Conservation (phyloP, 768 basidiomycete genomes). For the Psilocybe cubensis region DNA sequence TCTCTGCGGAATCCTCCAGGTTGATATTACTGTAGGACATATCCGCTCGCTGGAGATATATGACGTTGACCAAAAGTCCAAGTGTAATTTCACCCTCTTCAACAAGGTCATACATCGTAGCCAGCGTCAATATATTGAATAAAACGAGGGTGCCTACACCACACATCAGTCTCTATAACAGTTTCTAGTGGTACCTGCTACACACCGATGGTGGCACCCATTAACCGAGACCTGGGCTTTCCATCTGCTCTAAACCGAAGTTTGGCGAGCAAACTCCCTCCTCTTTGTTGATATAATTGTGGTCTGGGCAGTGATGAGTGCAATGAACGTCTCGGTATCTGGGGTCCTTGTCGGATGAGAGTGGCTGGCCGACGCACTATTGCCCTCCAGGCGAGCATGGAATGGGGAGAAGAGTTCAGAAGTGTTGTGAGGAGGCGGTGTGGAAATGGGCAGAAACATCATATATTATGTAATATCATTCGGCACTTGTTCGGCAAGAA, state of each 20-base stretch:
- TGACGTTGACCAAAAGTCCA: slow-evolving; percentile 29
- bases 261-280: slow-evolving; percentile 27
- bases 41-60: slow-evolving; percentile 34
- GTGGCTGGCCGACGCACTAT: slow-evolving; percentile 28
- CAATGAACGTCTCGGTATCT: slow-evolving; percentile 12
- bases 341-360: slow-evolving; percentile 22
- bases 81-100: slow-evolving; percentile 31
- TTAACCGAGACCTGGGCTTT: slow-evolving; percentile 35
- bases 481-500: no score
- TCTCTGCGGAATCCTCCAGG: slow-evolving; percentile 24
- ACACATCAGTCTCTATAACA: background rate
- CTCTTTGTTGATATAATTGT: slow-evolving; percentile 19
- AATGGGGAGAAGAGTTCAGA: slow-evolving; percentile 14
- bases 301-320: slow-evolving; percentile 13
- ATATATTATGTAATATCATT: background rate
- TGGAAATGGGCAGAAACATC: no score
- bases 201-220: slow-evolving; percentile 35
- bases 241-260: slow-evolving; percentile 39
- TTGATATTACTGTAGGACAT: slow-evolving; percentile 27
- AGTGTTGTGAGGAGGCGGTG: background rate
- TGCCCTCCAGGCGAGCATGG: slow-evolving; percentile 36
- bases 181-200: background rate
- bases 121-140: slow-evolving; percentile 19
- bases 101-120: slow-evolving; percentile 25
- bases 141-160: slow-evolving; percentile 20